Evolutionary conservation across 2,329 filamentous ascomycete genomes (phyloP).

Genomic region (Reticulascus tulasneorum): DNA sequence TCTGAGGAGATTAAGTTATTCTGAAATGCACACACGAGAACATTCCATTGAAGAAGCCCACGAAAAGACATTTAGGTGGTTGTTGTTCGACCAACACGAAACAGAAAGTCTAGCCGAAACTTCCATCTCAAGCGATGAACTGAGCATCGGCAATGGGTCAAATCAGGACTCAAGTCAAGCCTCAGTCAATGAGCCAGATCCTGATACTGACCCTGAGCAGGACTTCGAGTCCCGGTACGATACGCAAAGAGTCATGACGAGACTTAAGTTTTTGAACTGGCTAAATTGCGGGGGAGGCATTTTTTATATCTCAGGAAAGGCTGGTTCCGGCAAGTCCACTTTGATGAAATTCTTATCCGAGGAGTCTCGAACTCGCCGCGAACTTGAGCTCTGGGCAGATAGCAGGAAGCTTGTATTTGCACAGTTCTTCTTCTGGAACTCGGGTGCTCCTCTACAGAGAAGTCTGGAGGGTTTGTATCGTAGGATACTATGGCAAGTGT

Average conservation of each 20-base stretch:
- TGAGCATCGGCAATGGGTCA: too few species aligned
- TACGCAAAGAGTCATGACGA: too few species aligned
- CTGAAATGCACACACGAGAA: too few species aligned
- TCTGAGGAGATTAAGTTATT: too few species aligned
- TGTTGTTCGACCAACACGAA: not conserved
- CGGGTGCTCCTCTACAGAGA: not conserved
- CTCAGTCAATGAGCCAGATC: too few species aligned
- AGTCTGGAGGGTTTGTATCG: not conserved
- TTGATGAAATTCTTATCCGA: constrained; percentile 1
- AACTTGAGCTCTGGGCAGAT: not conserved
- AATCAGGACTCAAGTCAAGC: too few species aligned
- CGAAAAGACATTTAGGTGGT: not conserved
- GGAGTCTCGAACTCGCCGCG: not conserved
- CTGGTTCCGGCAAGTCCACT: not conserved
- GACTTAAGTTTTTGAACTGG: not conserved
- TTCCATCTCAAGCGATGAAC: too few species aligned
- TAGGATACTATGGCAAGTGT: not conserved
- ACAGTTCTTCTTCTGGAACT: not conserved
- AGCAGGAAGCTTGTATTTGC: not conserved
- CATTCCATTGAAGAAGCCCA: not conserved
- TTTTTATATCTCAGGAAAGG: not conserved
- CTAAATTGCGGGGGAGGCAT: not conserved
- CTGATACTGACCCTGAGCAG: not conserved
- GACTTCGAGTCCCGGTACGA: too few species aligned
- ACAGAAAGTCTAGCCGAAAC: too few species aligned